A percentile compares a stretch with the other conserved stretches of the same genome.
phyloP scores from a whole-genome alignment of 768 basidiomycete genomes.

The Strobilomyces confusus region DNA sequence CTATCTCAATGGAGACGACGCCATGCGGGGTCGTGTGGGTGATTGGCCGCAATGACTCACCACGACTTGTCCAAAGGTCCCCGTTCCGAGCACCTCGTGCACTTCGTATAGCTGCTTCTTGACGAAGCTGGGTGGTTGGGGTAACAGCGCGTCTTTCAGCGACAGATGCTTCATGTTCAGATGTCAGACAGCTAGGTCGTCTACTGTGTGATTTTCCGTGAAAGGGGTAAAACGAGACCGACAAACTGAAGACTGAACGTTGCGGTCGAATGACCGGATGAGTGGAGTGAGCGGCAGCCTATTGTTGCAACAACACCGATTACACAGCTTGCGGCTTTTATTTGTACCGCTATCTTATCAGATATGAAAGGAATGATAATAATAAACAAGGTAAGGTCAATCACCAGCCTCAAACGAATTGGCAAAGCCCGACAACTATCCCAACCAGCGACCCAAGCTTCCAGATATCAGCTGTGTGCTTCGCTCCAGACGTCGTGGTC shows the following conservation, averaged over 20 bases:
- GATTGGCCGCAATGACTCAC: constrained; percentile 37
- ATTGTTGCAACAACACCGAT: neutral
- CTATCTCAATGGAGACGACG: neutral
- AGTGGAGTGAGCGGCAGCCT: constrained; percentile 1
- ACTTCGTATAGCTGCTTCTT: constrained; percentile 85
- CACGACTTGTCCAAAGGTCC: constrained; percentile 90
- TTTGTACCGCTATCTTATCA: constrained; percentile 20
- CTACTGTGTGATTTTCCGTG: neutral
- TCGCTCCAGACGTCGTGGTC: neutral
- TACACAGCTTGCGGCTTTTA: constrained; percentile 14
- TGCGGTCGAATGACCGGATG: neutral
- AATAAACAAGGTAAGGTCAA: neutral
- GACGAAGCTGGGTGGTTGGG: constrained; percentile 78
- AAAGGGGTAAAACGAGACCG: neutral
- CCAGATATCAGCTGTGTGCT: neutral
- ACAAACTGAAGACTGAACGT: neutral
- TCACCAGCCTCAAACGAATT: constrained; percentile 8
- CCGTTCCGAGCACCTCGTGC: constrained; percentile 69
- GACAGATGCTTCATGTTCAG: constrained; percentile 33
- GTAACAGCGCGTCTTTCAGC: constrained; percentile 58
- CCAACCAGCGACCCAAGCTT: constrained; percentile 1
- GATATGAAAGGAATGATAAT: neutral
- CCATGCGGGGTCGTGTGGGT: neutral
- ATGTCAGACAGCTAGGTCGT: neutral
- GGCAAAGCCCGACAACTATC: constrained; percentile 3